Base-by-base conservation (phyloP, 306 rosid genomes). In the Begonia masoniana region DNA sequence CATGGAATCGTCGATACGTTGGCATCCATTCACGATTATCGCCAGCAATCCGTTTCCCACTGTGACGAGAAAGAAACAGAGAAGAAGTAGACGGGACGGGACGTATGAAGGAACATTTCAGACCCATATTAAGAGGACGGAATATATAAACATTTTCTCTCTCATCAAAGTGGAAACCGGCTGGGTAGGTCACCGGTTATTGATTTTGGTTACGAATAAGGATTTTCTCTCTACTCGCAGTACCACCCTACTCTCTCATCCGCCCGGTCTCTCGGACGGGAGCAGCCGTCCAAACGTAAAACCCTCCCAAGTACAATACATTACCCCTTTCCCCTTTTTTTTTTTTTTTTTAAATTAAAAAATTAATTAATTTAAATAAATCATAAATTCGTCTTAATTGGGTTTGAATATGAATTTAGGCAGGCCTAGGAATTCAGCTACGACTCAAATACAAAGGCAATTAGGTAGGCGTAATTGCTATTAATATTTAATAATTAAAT, bases 71-170 rank as follows among this genome's bases (percentile, higher is more conserved):
- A 64, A 57, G 68, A 48, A 48, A 12, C 54, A 35, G 64, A 56
- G 50, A 17, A 51, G 61, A 48, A 50, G 61, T 26, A 26, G 35
- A 26, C 35, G 58, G 14, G 68, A 74, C 51, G 74, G 66, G 85
- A 76, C 61, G 69, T 59, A 61, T 49, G 78, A 73, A 54, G 78
- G 79, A 76, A 81, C 77, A 59, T 47, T 57, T 65, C 73, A 55
- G 70, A 70, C 74, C 71, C 87, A 65, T 64, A 60, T 70, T 62
- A 68, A 56, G 77, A 48, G 80, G 55, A 53, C 15, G 78, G 88
- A 78, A 83, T 83, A 80, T 49, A 39, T 65, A 76, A 59, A 76
- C 73, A 77, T 75, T 78, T 70, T 71, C 74, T 71, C 75, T 67
- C 67, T 67, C 66, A 59, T 70, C 3, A 12, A 11, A 21, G 10